A percentile compares a stretch with the other conserved stretches of the same genome.
phyloP scores from a whole-genome alignment of 148 eudicot species.

The Rhododendron griersonianum region DNA sequence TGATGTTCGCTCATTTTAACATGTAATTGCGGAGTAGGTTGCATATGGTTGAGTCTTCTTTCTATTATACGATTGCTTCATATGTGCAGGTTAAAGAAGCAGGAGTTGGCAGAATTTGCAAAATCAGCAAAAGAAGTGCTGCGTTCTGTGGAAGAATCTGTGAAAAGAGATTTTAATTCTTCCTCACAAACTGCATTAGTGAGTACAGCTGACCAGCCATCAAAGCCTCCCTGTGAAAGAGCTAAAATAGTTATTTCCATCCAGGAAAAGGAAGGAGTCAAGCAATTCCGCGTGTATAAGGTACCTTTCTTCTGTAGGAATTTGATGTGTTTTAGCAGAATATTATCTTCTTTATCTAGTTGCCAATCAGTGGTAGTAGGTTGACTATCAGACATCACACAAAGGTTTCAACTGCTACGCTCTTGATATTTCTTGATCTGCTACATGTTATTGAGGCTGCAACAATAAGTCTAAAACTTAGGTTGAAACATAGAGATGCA shows the following conservation, averaged over 20 bases:
- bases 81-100: conserved; percentile 50
- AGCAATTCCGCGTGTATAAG: conserved; percentile 59
- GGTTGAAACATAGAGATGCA: background rate
- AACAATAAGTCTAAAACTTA: background rate
- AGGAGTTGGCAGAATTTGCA: conserved; percentile 58
- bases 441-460: background rate
- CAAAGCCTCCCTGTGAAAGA: conserved; percentile 43
- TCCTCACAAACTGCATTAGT: conserved; percentile 22
- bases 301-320: conserved; percentile 20
- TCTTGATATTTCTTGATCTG: background rate
- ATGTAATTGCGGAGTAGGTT: background rate
- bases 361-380: background rate
- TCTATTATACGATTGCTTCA: background rate
- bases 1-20: background rate
- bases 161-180: conserved; percentile 27
- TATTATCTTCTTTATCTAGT: background rate
- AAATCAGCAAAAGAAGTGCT: conserved; percentile 43
- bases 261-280: conserved; percentile 60
- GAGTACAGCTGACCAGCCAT: conserved; percentile 24
- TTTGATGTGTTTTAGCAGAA: background rate
- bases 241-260: conserved; percentile 62
- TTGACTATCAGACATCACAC: background rate
- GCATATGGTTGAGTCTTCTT: background rate
- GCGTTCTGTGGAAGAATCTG: conserved; percentile 50
- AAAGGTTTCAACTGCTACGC: background rate